Evolutionary conservation across 1,139 yeast genomes (phyloP), one percentile per base, ranked within the genome.

Genomic region (Sugiyamaella novakii): DNA sequence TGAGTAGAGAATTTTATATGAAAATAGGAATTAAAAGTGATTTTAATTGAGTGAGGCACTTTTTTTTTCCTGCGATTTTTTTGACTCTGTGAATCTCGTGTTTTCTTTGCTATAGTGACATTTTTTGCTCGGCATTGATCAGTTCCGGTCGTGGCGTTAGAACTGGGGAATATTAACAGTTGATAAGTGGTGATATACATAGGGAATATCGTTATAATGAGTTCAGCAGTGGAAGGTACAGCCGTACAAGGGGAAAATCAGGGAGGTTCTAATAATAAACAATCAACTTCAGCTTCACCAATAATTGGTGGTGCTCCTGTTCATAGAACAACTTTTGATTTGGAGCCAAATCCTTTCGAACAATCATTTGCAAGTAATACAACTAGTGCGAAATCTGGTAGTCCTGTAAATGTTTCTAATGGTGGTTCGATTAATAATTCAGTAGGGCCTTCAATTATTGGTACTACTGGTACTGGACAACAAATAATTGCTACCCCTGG

Each of bases 271-370:
- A 19, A 8, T 8, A 33, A 29, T 29, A 11, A 29, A 5, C 5
- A 29, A 15, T 15, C 12, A 10, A 11, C 22, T 19, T 24, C 31
- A 14, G 19, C 17, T 11, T 38, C 30, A 4, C 19, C 17, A 33
- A 5, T 10, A 14, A 12, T 5, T 15, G 19, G 36, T 12, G 36
- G 36, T 33, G 21, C 5, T 33, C 4, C 5, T 14, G 11, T 17
- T 7, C 7, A 12, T 14, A 33, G 54, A 46, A 36, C 54, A 19
- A 57, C 66, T 21, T 80, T 87, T 63, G 94, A 85, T 55, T 72
- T 89, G 55, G 99, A 92, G 66, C 96, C 94, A 3, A 92, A 92
- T 63, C 98, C 98, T 1, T 92, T 92, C 63, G 98, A 92, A 68
- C 84, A 85, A 65, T 87, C 96, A 43, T 92, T 92, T 71, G 97